These are phyloP conservation scores for Tetrapisispora iriomotensis DNA, from an alignment of 805 yeast genomes.

Conservation along the genomic window DNA sequence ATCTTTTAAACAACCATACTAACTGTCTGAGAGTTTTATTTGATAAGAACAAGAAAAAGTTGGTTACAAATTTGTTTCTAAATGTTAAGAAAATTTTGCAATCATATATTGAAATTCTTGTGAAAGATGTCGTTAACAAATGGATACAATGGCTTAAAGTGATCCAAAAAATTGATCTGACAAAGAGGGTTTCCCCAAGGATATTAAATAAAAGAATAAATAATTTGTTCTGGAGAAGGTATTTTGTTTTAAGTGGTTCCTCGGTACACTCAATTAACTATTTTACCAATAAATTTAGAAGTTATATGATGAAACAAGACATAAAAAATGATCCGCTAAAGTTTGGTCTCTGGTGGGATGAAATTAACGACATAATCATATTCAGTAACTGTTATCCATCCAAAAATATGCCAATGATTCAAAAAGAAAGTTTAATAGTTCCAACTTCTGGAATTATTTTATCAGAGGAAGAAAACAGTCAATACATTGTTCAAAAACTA, in stretches of 20 bases:
- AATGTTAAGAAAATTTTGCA: constrained; percentile 12
- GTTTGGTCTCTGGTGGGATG: constrained; percentile 18
- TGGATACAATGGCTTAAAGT: constrained; percentile 15
- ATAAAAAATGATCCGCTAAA: neutral
- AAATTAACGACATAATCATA: constrained; percentile 14
- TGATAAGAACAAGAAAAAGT: constrained; percentile 5
- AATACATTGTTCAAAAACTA: constrained; percentile 8
- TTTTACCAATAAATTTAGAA: neutral
- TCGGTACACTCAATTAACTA: constrained; percentile 5
- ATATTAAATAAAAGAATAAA: constrained; percentile 4
- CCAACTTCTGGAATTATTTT: constrained; percentile 10
- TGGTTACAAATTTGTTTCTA: constrained; percentile 6
- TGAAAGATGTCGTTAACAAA: constrained; percentile 10
- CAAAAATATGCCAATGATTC: no score
- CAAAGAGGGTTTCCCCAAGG: constrained; percentile 5
- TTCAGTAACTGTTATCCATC: constrained; percentile 10
- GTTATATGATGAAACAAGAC: neutral
- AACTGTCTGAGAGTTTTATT: constrained; percentile 7
- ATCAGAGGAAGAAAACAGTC: constrained; percentile 5
- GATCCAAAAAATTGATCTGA: constrained; percentile 6
- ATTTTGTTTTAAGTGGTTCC: constrained; percentile 9
- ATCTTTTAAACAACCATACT: constrained; percentile 2
- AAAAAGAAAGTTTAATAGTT: neutral
- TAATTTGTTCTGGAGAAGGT: constrained; percentile 7
- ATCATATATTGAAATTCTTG: constrained; percentile 11